Percentiles rank a stretch among this genome's conserved stretches.
These are phyloP conservation scores for Pseudoneurospora amorphoporcata DNA, from an alignment of 495 filamentous ascomycete species.

Conservation along the genomic window DNA sequence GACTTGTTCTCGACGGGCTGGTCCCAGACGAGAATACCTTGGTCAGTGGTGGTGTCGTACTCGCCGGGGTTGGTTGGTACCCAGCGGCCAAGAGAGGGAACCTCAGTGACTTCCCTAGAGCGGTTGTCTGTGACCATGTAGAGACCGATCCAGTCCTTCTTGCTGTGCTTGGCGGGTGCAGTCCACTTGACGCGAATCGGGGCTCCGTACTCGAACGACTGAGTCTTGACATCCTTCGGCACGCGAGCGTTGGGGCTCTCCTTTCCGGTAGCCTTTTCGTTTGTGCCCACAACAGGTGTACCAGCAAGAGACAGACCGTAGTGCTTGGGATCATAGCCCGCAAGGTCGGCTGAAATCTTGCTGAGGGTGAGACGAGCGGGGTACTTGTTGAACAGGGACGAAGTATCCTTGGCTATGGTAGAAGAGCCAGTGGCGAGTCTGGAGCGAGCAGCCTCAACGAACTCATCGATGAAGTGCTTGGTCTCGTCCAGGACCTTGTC, in stretches of 20 bases:
- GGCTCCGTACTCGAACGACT: slow-evolving; percentile 80
- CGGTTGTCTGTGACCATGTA: slow-evolving; percentile 92
- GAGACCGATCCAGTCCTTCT: slow-evolving; percentile 89
- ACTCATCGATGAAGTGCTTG: slow-evolving; percentile 79
- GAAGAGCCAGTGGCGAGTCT: slow-evolving; percentile 80
- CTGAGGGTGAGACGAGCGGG: slow-evolving; percentile 82
- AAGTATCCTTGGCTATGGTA: slow-evolving; percentile 79
- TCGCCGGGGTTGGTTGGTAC: slow-evolving; percentile 64
- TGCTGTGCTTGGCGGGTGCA: slow-evolving; percentile 82
- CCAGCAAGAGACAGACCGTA: slow-evolving; percentile 71
- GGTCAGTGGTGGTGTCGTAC: slow-evolving; percentile 69
- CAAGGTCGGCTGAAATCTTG: slow-evolving; percentile 67
- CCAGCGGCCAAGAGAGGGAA: slow-evolving; percentile 87
- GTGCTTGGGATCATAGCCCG: slow-evolving; percentile 72
- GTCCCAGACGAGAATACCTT: slow-evolving; percentile 68
- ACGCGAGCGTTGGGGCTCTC: slow-evolving; percentile 35
- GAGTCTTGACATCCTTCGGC: slow-evolving; percentile 49
- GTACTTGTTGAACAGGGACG: slow-evolving; percentile 77
- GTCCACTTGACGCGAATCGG: slow-evolving; percentile 89
- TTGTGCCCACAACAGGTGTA: slow-evolving; percentile 40
- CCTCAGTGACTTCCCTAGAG: slow-evolving; percentile 68
- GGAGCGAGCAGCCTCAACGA: slow-evolving; percentile 77
- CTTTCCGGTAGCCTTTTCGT: slow-evolving; percentile 41
- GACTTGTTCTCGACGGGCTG: slow-evolving; percentile 39
- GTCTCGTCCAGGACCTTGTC: slow-evolving; percentile 81